Base-by-base conservation (phyloP, 768 basidiomycete genomes). In the Mrakia gelida region DNA sequence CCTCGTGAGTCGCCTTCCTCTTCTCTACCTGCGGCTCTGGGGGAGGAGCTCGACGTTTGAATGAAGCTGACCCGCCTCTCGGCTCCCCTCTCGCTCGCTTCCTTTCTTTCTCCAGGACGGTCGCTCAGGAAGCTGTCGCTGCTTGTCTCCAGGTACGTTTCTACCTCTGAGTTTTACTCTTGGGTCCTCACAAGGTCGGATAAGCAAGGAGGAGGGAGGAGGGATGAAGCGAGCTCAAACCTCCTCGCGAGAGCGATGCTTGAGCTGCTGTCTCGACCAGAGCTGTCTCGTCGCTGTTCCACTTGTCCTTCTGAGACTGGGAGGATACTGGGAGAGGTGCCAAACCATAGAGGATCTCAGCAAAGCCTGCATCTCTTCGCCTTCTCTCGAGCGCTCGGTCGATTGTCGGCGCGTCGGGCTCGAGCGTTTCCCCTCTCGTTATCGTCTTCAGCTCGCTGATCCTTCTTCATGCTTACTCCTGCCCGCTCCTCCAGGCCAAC, bases 121-220 rank as follows among this genome's bases (percentile, higher is more conserved):
- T 43, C 67, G 67, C 67, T 41, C 67, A 70, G 41, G 34, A 70
- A n/a, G 3, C 41, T 1, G 67, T 38, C 38, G 41, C 34, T 23
- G 67, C 67, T 10, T 70, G 67, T 70, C 67, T 70, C 43, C 67
- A 70, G 67, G 67, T 70, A 5, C 10, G 67, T n/a, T 7, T 45
- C 67, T 8, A 11, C 9, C 67, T 16, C 34, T 30, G 6, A 9
- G 8, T 10, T 6, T 7, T 15, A 1, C 4, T 38, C 30, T 2
- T 21, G 62, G 30, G 32, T 7, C 4, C 26, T 62, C 61, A 3
- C n/a, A 32, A 9, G 13, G 61, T 38, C 8, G 61, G 21, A 23
- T n/a, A n/a, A 62, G n/a, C n/a, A n/a, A n/a, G n/a, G n/a, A n/a
- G n/a, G 61, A 62, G 26, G 61, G n/a, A 23, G 52, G 23, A 54